phyloP scores from a whole-genome alignment of 805 yeast species.

The Metschnikowia koreensis region DNA sequence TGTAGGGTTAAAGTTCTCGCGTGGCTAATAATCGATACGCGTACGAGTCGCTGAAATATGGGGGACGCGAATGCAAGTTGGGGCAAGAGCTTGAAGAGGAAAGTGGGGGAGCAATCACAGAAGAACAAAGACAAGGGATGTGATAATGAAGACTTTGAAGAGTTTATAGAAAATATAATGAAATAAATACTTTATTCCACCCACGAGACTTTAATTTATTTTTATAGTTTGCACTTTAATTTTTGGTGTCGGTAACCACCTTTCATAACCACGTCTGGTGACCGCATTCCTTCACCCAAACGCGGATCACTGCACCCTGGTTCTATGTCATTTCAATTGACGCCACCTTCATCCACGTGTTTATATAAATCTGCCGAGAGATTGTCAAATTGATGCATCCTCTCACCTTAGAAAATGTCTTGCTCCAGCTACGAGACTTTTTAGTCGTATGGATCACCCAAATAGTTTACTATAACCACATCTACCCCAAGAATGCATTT shows the following conservation, averaged over 20 bases:
- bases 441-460: conserved; percentile 52
- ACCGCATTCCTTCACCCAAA: not conserved
- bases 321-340: too few species aligned
- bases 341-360: too few species aligned
- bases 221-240: not conserved
- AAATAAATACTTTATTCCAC: not conserved
- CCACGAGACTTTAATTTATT: not conserved
- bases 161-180: not conserved
- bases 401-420: conserved; percentile 28
- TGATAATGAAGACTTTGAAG: not conserved
- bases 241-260: too few species aligned
- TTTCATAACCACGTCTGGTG: not conserved
- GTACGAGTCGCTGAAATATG: not conserved
- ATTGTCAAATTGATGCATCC: conserved; percentile 6
- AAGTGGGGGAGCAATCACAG: not conserved
- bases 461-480: conserved; percentile 48
- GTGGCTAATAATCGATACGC: not conserved
- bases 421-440: conserved; percentile 46
- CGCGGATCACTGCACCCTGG: not conserved
- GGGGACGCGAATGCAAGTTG: not conserved
- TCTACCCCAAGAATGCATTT: conserved; percentile 56
- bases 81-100: not conserved
- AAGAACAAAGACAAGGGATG: not conserved
- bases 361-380: too few species aligned
- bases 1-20: not conserved